Base-by-base conservation (phyloP, 208 protist species). In the Wallacemonas sp. region DNA sequence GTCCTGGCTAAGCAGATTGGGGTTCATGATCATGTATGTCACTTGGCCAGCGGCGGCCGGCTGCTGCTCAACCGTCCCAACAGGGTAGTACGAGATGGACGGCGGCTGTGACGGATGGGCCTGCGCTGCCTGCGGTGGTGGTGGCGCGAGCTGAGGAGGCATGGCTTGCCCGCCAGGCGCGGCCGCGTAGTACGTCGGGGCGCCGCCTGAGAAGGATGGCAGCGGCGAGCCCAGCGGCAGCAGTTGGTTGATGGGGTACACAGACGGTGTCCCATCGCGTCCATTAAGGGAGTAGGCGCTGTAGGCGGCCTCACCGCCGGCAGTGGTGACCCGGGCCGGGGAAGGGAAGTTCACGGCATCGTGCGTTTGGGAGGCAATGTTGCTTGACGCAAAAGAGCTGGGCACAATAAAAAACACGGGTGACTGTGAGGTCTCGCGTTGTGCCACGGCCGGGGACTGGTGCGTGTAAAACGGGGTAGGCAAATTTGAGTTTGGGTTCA, bases 1-100 rank as follows among this genome's bases (percentile, higher is more conserved):
- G 52, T 59, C 52, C 18, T 33, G 52, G 14, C 8, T 59, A 3
- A 59, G n/a, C 20, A 41, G 3, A n/a, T 41, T 59, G 29, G 52
- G 52, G 32, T 23, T 39, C 31, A 59, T 42, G 32, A 59, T 36
- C 52, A 59, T 59, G 52, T 59, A 59, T 14, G 52, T 59, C 5
- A 59, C 52, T 5, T 3, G 52, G 8, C 5, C 16, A 3, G 10
- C 8, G 4, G 29, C 32, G 3, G 31, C 3, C 11, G 52, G 14
- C 7, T 16, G 20, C 36, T 41, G 36, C 48, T 55, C 48, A 10
- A 32, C 48, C 8, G 48, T 22, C 8, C 48, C 48, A 23, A 23
- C 22, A 11, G 48, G 48, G n/a, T 31, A 8, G 48, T 55, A 55
- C 26, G 48, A 55, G n/a, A 55, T 55, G 48, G 48, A 12, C 48